Evolutionary conservation across 2,329 filamentous ascomycete genomes (phyloP).

Genomic region (Colletotrichum higginsianum): DNA sequence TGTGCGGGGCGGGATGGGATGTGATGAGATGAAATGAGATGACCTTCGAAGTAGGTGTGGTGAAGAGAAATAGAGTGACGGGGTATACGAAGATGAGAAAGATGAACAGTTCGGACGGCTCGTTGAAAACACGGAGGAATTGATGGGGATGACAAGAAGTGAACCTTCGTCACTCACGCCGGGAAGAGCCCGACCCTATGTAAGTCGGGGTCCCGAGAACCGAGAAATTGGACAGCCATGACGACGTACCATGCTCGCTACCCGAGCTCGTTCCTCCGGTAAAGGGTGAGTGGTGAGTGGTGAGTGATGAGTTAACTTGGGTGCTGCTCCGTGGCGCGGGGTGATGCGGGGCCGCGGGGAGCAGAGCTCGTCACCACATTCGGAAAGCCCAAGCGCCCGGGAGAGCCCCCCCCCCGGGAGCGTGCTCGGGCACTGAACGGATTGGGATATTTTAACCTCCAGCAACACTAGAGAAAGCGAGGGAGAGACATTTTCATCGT

Average conservation of each 20-base stretch:
- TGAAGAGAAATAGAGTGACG: not conserved
- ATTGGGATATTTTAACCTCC: constrained; percentile 34
- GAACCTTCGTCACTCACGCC: constrained; percentile 20
- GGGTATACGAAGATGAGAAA: not conserved
- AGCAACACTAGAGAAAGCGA: constrained; percentile 13
- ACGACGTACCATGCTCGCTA: constrained; percentile 18
- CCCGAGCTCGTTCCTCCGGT: constrained; percentile 6
- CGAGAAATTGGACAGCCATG: constrained; percentile 29
- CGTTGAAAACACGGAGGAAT: not conserved
- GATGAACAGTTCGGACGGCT: not conserved
- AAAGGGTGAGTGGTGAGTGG: not conserved
- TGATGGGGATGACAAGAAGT: constrained; percentile 13
- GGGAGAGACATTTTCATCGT: not conserved
- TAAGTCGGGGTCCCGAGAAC: constrained; percentile 29
- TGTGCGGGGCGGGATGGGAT: not conserved
- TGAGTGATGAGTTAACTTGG: not conserved
- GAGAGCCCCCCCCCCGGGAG: not conserved
- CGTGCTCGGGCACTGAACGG: constrained; percentile 4
- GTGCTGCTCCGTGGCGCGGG: constrained; percentile 19
- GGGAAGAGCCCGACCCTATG: constrained; percentile 34
- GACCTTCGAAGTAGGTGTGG: not conserved
- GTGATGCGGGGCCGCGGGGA: constrained; percentile 36
- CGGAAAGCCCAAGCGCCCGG: constrained; percentile 34
- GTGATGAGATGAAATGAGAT: constrained; percentile 8
- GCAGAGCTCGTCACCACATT: constrained; percentile 16